A percentile compares a stretch with the other conserved stretches of the same genome.
Conservation (phyloP, 352 stramenopile species). For the Pythium diclinum region DNA sequence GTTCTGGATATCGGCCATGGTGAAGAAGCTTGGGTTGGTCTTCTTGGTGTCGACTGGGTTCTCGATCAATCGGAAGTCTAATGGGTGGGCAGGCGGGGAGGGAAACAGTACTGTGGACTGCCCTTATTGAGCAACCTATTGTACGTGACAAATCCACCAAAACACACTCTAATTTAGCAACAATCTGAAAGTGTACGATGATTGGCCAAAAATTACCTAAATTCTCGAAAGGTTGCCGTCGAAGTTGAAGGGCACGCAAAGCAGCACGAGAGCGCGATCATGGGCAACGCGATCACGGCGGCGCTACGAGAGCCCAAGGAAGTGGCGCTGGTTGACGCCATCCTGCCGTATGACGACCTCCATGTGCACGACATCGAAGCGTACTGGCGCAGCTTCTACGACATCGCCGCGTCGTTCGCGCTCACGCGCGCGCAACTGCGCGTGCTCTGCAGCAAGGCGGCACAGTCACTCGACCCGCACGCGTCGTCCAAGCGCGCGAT, state of each 20-base stretch:
- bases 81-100: slow-evolving; percentile 23
- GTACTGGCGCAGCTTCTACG: slow-evolving; percentile 84
- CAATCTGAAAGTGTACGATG: not conserved
- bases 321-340: slow-evolving; percentile 50
- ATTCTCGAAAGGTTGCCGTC: slow-evolving; percentile 18
- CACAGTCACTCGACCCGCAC: slow-evolving; percentile 36
- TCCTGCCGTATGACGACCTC: slow-evolving; percentile 77
- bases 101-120: not conserved
- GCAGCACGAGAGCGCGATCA: slow-evolving; percentile 12
- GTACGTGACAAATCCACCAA: not conserved
- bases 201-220: slow-evolving; percentile 26
- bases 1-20: slow-evolving; percentile 87
- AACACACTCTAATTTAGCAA: slow-evolving; percentile 7
- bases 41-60: slow-evolving; percentile 22
- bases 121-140: not conserved
- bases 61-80: slow-evolving; percentile 26
- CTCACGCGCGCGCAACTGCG: slow-evolving; percentile 58
- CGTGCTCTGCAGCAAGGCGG: slow-evolving; percentile 56
- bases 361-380: slow-evolving; percentile 64
- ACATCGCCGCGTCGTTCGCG: slow-evolving; percentile 68
- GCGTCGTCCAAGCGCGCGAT: slow-evolving; percentile 38
- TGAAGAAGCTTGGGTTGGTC: slow-evolving; percentile 22
- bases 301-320: slow-evolving; percentile 43
- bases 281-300: slow-evolving; percentile 59
- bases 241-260: not conserved